phyloP scores from a whole-genome alignment of 2,329 filamentous ascomycete genomes.

The Emmonsiellopsis sp. region DNA sequence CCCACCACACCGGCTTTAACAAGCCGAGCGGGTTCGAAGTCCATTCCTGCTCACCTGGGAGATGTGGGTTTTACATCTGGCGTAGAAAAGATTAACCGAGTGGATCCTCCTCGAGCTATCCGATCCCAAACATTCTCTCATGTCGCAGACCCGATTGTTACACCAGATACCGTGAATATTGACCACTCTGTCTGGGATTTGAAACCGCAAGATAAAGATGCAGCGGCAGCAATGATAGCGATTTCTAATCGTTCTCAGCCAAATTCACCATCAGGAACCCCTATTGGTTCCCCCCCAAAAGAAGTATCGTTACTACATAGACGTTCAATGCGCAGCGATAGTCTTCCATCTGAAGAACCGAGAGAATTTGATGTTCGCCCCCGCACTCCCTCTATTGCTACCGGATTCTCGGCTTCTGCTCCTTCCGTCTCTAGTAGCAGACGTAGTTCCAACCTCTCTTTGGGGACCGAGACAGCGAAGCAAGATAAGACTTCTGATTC shows the following conservation, averaged over 20 bases:
- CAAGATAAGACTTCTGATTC: background rate
- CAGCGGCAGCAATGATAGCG: conserved; percentile 57
- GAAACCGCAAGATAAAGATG: conserved; percentile 49
- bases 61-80: conserved; percentile 18
- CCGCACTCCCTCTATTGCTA: conserved; percentile 10
- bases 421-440: background rate
- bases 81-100: conserved; percentile 25
- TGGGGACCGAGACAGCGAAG: conserved; percentile 1
- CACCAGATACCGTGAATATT: conserved; percentile 56
- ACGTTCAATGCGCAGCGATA: conserved; percentile 32
- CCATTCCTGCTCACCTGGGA: conserved; percentile 15
- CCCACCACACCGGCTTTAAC: conserved; percentile 15
- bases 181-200: conserved; percentile 51
- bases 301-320: conserved; percentile 25
- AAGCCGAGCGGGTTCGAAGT: conserved; percentile 20
- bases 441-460: background rate
- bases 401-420: background rate
- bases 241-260: conserved; percentile 54
- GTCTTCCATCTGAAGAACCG: conserved; percentile 36
- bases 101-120: conserved; percentile 45
- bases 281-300: conserved; percentile 34
- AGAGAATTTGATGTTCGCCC: conserved; percentile 23
- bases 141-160: conserved; percentile 55
- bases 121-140: conserved; percentile 55
- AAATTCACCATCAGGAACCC: conserved; percentile 42